Base-by-base conservation (phyloP, 1,284 basidiomycete genomes). In the Vanrija pseudolonga region DNA sequence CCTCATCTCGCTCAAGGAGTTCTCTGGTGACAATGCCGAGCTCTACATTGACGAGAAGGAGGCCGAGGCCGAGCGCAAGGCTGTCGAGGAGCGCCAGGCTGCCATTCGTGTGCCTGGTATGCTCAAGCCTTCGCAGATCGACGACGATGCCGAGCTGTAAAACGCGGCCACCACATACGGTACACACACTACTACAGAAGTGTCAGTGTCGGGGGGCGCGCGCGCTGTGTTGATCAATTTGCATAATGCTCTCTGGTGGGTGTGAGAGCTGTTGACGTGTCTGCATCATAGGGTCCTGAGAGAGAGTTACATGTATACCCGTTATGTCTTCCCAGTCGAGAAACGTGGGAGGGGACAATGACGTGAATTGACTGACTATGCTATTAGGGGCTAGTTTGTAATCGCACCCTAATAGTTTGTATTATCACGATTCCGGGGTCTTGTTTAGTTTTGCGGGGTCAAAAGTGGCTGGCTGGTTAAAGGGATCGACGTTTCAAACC, bases 31-130 rank as follows among this genome's bases (percentile, higher is more conserved):
- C 71, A 88, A 88, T 56, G 81, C 87, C 23, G 90, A 98, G 64
- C 81, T 98, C 39, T 98, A 83, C 79, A 80, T 91, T 56, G 96
- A 98, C 69, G 96, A 98, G 77, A 96, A 93, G 78, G 95, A 98
- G 75, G 84, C 85, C 5, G 94, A 96, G 75, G 80, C 81, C 53
- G 78, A 85, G 64, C 72, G 76, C 60, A 83, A 84, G 76, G 81
- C 85, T 0, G 84, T 86, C 59, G 87, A 85, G 57, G 93, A 97
- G 77, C 86, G 88, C 52, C 85, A 92, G 78, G 83, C 86, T 32
- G 94, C 94, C 18, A 89, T 90, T 81, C 85, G 89, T 63, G 92
- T 98, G 60, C 96, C 95, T n/a, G 96, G 96, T 52, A 91, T 98
- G 89, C 83, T 98, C 73, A 98, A 98, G 78, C 95, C 95, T 28